Conservation (phyloP, 2,329 filamentous ascomycete species). For the Colletotrichum liaoningense region DNA sequence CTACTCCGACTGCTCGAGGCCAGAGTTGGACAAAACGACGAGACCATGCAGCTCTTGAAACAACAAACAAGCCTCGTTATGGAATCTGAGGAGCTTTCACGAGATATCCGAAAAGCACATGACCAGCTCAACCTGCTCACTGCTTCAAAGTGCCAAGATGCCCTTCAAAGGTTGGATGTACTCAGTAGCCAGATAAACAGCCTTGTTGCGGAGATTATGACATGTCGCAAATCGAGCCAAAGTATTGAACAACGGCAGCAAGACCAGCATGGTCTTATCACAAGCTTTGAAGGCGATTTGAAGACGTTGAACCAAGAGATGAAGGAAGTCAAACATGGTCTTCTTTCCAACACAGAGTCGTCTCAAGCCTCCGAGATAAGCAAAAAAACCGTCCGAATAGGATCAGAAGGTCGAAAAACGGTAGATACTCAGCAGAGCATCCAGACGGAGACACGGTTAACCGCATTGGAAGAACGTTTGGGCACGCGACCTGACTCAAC, state of each 20-base stretch:
- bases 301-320: background rate
- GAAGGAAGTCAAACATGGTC: background rate
- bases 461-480: background rate
- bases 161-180: conserved; percentile 4
- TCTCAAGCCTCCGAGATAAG: background rate
- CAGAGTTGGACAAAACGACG: background rate
- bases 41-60: background rate
- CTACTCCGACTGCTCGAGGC: background rate
- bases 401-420: background rate
- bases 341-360: background rate
- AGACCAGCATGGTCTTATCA: background rate
- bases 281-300: background rate
- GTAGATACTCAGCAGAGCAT: background rate
- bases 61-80: background rate
- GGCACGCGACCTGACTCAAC: background rate
- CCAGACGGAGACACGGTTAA: background rate
- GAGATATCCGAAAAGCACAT: conserved; percentile 21
- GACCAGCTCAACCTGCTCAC: conserved; percentile 17
- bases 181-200: background rate
- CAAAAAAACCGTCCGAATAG: background rate
- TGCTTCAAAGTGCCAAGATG: conserved; percentile 8
- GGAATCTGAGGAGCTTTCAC: conserved; percentile 13
- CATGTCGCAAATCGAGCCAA: background rate
- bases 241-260: background rate
- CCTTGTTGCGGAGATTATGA: background rate